These are phyloP conservation scores for Insectozyma bohioensis DNA, from an alignment of 1,139 yeast genomes.

Conservation along the genomic window DNA sequence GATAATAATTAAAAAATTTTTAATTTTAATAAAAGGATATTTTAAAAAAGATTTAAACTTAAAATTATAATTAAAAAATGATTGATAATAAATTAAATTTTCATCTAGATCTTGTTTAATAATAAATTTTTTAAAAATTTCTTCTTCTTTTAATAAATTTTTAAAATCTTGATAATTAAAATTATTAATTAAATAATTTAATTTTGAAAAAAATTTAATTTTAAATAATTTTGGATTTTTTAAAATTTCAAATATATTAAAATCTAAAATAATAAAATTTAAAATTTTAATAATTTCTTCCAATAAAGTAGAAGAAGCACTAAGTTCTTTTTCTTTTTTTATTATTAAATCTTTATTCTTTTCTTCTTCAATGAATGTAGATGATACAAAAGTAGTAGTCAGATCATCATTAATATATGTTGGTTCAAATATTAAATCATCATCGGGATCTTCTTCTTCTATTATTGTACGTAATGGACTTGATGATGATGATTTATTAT, in stretches of 20 bases:
- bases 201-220: constrained; percentile 11
- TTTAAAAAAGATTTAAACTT: no score
- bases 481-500: constrained; percentile 5
- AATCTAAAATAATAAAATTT: no score
- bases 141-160: constrained; percentile 12
- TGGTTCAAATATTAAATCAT: constrained; percentile 8
- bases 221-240: constrained; percentile 15
- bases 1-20: constrained; percentile 6
- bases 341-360: no score
- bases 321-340: no score
- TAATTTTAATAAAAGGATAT: constrained; percentile 6
- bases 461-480: constrained; percentile 12
- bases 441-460: constrained; percentile 14
- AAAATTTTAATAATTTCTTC: no score
- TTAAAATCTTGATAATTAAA: no score
- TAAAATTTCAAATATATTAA: constrained; percentile 14
- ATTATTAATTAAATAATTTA: constrained; percentile 12
- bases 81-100: constrained; percentile 17
- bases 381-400: no score
- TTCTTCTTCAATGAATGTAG: no score
- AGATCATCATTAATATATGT: no score
- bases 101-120: no score
- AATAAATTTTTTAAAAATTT: constrained; percentile 13
- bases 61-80: no score
- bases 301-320: no score